Base-by-base conservation (phyloP, 2,329 filamentous ascomycete species). In the Annulohypoxylon truncatum region DNA sequence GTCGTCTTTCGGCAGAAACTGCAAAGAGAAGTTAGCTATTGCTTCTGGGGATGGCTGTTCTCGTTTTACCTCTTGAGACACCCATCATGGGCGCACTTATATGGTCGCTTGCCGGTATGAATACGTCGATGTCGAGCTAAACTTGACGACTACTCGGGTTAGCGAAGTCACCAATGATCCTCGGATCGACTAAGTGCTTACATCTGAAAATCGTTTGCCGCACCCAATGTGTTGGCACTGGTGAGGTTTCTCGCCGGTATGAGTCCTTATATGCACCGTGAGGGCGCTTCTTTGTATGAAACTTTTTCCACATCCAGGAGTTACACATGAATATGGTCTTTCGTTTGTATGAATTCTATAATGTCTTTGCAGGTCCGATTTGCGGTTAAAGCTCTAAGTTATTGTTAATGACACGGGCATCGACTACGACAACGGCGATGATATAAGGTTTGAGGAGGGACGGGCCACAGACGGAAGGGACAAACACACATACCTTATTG, bases 1-100 rank as follows among this genome's bases (percentile, higher is more conserved):
- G 89, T 91, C 4, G 89, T 91, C 77, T 92, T 92, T 58, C 90
- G 84, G 77, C 89, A 92, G 76, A 92, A 92, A 77, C 89, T 90
- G 69, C 9, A 22, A 20, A 22, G 18, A n/a, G 24, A 13, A n/a
- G 29, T 72, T 46, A 70, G 62, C 29, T 13, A 24, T 54, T 53
- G 48, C 62, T 64, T 53, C 46, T 24, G 3, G 12, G 40, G 48
- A 47, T 5, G 15, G 12, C 44, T 28, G 24, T 28, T 62, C 24
- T 47, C 8, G 48, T 61, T 77, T 67, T 78, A 87, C 85, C 85
- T 89, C 79, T 90, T 90, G 33, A 85, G 76, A 74, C 89, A 90
- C 29, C 87, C 87, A 38, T 87, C 82, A 69, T 89, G 86, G 46
- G 82, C 81, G 70, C 88, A 90, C 69, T 84, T 87, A 75, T 90